phyloP scores from a whole-genome alignment of 805 yeast species.

The Phaffomyces thermotolerans region DNA sequence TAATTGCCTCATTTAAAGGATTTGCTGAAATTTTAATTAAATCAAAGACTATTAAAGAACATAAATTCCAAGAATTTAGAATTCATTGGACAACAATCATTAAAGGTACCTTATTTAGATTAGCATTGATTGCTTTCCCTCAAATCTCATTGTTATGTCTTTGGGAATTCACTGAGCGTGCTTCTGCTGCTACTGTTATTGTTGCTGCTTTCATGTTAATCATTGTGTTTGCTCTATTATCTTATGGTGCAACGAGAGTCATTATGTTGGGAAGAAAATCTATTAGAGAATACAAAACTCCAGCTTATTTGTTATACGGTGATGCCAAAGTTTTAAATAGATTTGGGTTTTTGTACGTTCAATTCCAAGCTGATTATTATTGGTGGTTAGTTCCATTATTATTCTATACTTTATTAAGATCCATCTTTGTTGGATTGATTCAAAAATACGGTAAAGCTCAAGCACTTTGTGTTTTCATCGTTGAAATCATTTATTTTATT shows the following conservation, averaged over 20 bases:
- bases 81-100: conserved; percentile 75
- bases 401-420: conserved; percentile 59
- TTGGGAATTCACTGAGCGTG: conserved; percentile 84
- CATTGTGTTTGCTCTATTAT: conserved; percentile 49
- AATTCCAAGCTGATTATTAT: conserved; percentile 79
- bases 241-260: conserved; percentile 72
- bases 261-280: conserved; percentile 69
- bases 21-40: conserved; percentile 55
- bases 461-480: conserved; percentile 65
- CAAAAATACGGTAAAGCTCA: conserved; percentile 78
- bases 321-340: conserved; percentile 73
- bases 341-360: conserved; percentile 89
- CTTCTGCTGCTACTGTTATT: conserved; percentile 76
- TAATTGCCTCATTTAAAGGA: conserved; percentile 59
- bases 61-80: conserved; percentile 69
- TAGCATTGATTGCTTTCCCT: conserved; percentile 79
- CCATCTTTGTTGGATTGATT: conserved; percentile 79
- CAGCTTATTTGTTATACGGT: conserved; percentile 87
- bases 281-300: conserved; percentile 66
- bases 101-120: conserved; percentile 83
- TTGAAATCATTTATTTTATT: conserved; percentile 67
- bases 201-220: conserved; percentile 68
- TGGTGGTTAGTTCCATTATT: conserved; percentile 71
- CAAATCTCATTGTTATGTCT: conserved; percentile 74
- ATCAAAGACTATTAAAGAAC: conserved; percentile 49